Evolutionary conservation across 1,284 basidiomycete species (phyloP), one percentile per base, ranked within the genome.

Genomic region (Apiotrichum laibachii): DNA sequence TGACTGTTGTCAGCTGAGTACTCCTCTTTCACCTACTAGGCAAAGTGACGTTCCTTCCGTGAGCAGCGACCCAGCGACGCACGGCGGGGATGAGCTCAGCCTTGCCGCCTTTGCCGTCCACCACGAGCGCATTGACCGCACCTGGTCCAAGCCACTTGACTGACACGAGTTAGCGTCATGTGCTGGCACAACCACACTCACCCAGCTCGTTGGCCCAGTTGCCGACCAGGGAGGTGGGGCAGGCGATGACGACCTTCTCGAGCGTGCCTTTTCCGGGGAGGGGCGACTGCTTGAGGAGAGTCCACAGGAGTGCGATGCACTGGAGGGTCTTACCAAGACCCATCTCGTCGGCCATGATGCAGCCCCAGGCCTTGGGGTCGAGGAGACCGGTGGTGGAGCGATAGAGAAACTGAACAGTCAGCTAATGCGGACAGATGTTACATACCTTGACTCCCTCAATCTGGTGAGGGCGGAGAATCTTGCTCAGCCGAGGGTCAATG

Each of bases 301-400:
- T 98, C 92, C 93, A 99, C 68, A 99, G 80, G 26, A 99, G 84
- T 1, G 95, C 84, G 63, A 99, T 99, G 72, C 96, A 99, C 75
- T 99, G 95, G 9, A 99, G 82, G 6, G 94, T 97, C 79, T 95
- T 95, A 31, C 82, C 90, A 22, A 95, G 85, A 72, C 96, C 95
- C 95, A 99, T 99, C 79, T 97, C 95, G 73, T 99, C 95, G 0
- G 96, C 95, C 89, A 99, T 94, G 73, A 99, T 99, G 71, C 92
- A 97, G 0, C 95, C 95, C 69, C 92, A 92, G 57, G 95, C 92
- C 66, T 92, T 90, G 53, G 92, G 86, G 31, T 89, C 89, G 52
- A 94, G 79, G 85, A 96, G 89, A 2, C 94, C 96, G 0, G 92
- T 97, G 10, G 93, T 88, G 73, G 93, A 95, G 75, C 86, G 88